Base-by-base conservation (phyloP, 73 alveolate genomes). In the Tetrahymena elliotti region DNA sequence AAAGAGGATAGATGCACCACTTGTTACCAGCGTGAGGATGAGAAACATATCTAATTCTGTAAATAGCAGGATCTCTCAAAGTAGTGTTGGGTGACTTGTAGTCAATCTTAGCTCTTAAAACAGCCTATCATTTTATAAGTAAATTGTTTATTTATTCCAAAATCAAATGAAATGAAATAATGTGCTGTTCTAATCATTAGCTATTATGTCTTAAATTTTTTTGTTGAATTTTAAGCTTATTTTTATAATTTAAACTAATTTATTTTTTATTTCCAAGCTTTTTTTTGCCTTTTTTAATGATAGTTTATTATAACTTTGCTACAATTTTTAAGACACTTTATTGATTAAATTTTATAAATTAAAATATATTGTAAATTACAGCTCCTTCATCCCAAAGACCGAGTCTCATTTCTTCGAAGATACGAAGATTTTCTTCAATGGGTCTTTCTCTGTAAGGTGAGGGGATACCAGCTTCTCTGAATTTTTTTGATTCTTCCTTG, bases 21-120 rank as follows among this genome's bases (percentile, higher is more conserved):
- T 97, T 97, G 93, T 97, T 98, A 31, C 99, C 99, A 33, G 98
- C 99, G 97, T 99, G 99, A n/a, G 99, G 99, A 93, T 99, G 99
- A 22, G 99, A 98, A 11, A 97, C 98, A 95, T 97, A 99, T 96
- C 99, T 98, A 36, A 99, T 98, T 96, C 99, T 97, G 95, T 98
- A 99, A 53, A 99, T 99, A 36, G 98, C 99, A 33, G 99, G 99
- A 94, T 99, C 99, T 96, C 99, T 97, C 99, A 99, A 97, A 84
- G 99, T 96, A 84, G 99, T 99, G 93, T 99, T 99, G 36, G 96
- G 96, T 95, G 98, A 97, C 53, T 97, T 96, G 99, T 98, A 98
- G 94, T 99, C 99, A 33, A 98, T 98, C 96, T 99, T 99, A 98
- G 99, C 96, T 96, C 99, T 98, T 34, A 99, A 95, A 95, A 99